Evolutionary conservation across 805 yeast genomes (phyloP).

Genomic region (Metschnikowia aberdeeniae): DNA sequence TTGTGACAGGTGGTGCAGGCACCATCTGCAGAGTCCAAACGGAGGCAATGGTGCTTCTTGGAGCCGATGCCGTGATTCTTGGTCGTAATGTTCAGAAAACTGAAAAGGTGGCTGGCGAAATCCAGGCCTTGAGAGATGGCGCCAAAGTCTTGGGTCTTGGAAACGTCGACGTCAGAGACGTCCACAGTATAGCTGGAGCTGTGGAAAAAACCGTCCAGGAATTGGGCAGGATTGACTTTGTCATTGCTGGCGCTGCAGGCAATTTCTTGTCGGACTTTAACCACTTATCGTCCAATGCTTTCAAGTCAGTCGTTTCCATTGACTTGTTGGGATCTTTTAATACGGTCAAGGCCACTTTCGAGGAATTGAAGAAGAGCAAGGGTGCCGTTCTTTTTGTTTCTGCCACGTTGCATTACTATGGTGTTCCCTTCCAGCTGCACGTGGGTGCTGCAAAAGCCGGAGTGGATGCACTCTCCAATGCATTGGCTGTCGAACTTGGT

Average conservation of each 20-base stretch:
- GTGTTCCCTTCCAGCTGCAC: conserved; percentile 84
- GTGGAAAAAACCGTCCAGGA: conserved; percentile 59
- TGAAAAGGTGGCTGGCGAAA: conserved; percentile 60
- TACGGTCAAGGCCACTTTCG: conserved; percentile 78
- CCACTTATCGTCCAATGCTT: conserved; percentile 77
- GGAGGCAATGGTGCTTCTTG: conserved; percentile 76
- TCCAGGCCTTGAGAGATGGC: conserved; percentile 52
- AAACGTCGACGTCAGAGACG: conserved; percentile 73
- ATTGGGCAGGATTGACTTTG: conserved; percentile 79
- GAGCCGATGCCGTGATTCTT: conserved; percentile 82
- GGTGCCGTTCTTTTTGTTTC: conserved; percentile 78
- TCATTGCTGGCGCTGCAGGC: conserved; percentile 96
- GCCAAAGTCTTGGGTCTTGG: conserved; percentile 69
- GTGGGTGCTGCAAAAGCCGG: conserved; percentile 97
- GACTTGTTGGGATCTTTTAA: conserved; percentile 88
- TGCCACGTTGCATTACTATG: conserved; percentile 87
- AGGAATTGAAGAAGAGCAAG: conserved; percentile 57
- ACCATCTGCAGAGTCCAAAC: conserved; percentile 90
- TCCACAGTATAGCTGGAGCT: conserved; percentile 55
- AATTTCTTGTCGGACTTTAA: conserved; percentile 81
- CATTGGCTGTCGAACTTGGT: conserved; percentile 87
- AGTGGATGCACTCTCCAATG: conserved; percentile 78
- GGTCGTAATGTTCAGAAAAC: conserved; percentile 76
- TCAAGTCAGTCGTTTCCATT: conserved; percentile 80
- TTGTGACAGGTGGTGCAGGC: conserved; percentile 96